phyloP scores from a whole-genome alignment of 2,329 filamentous ascomycete species.

The Phyllosticta capitalensis region DNA sequence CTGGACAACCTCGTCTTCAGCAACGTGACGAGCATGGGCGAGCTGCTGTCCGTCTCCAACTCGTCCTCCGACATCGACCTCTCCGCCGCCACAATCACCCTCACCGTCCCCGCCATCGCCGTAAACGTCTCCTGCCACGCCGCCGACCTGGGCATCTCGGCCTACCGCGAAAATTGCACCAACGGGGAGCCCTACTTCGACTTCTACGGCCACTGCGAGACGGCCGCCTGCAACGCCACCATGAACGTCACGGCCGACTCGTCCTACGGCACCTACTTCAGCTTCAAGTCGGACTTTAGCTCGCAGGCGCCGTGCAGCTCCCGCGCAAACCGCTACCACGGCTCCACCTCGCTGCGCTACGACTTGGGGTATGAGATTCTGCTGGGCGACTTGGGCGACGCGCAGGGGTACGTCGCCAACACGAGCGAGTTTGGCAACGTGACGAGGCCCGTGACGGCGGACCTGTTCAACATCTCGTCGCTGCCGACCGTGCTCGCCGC shows the following conservation, averaged over 20 bases:
- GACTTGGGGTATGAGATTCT: background rate
- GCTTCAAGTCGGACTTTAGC: background rate
- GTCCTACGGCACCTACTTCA: background rate
- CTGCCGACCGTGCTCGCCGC: background rate
- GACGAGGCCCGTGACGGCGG: background rate
- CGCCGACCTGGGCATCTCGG: background rate
- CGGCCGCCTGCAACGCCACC: background rate
- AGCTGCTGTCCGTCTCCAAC: background rate
- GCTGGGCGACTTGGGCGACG: background rate
- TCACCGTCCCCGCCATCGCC: background rate
- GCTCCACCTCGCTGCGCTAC: background rate
- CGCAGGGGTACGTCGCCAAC: background rate
- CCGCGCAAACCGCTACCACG: background rate
- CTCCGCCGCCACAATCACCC: background rate
- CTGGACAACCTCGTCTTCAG: conserved; percentile 3
- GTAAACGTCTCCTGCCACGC: background rate
- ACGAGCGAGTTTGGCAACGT: background rate
- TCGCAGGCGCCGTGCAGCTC: background rate
- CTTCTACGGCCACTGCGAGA: background rate
- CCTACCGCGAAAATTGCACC: background rate
- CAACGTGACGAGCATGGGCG: conserved; percentile 1
- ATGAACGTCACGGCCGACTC: background rate
- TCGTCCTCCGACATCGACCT: background rate
- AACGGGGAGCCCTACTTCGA: background rate
- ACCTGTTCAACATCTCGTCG: conserved; percentile 1